These are phyloP conservation scores for Silene latifolia DNA, from an alignment of 148 eudicot species.

Conservation along the genomic window DNA sequence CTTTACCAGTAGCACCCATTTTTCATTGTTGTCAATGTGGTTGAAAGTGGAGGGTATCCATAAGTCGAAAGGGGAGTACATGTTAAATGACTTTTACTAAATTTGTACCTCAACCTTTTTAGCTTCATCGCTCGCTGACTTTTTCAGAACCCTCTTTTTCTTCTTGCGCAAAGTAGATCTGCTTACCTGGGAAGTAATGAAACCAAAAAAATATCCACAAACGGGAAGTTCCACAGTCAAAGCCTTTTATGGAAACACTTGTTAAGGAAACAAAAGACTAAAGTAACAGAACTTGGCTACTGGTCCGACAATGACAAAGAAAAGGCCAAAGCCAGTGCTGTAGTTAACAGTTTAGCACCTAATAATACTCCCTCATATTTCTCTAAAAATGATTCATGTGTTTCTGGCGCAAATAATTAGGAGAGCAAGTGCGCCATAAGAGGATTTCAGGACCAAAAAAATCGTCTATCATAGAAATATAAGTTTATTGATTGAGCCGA, in stretches of 20 bases:
- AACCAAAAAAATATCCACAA: neutral
- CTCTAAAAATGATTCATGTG: too few species aligned
- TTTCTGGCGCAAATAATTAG: too few species aligned
- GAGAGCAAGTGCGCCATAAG: too few species aligned
- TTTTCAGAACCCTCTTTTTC: slow-evolving; percentile 45
- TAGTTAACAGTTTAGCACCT: neutral
- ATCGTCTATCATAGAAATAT: too few species aligned
- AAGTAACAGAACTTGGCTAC: neutral
- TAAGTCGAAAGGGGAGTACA: neutral
- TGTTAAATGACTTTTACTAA: slow-evolving; percentile 3
- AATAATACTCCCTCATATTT: too few species aligned
- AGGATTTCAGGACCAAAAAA: too few species aligned
- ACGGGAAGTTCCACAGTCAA: neutral
- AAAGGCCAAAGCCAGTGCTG: neutral
- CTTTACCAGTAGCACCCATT: too few species aligned
- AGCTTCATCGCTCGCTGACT: slow-evolving; percentile 30
- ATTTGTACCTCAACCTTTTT: slow-evolving; percentile 39
- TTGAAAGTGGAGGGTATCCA: neutral
- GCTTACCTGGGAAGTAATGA: slow-evolving; percentile 35
- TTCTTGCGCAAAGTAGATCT: slow-evolving; percentile 59
- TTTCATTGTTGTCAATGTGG: too few species aligned
- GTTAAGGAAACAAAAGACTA: neutral
- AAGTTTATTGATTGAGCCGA: too few species aligned
- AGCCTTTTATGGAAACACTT: neutral
- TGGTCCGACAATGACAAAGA: neutral